Evolutionary conservation across 257 asterid genomes (phyloP), one percentile per base, ranked within the genome.

Genomic region (Penstemon eatonii): DNA sequence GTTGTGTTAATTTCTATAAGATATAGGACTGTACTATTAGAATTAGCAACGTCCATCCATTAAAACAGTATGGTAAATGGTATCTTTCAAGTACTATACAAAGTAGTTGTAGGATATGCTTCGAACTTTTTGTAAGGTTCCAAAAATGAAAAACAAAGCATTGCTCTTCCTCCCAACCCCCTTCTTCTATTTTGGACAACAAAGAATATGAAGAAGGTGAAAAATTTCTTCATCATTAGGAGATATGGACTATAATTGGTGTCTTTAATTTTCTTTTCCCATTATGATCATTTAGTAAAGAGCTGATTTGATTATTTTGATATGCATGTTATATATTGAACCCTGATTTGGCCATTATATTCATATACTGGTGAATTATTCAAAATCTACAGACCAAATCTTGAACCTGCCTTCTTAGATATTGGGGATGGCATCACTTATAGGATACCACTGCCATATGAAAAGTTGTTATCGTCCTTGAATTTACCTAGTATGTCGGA

Each of bases 351-450:
- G 70, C 55, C 25, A 37, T 66, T 57, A 41, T 65, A 19, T 74
- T 74, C 67, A 76, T 58, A 38, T 8, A 53, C 37, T 60, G 69
- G 58, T 63, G 63, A 67, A 41, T 78, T 55, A 5, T 59, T 69
- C 8, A 49, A 67, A 41, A 38, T 65, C 65, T 76, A 73, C 97
- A 93, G 98, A 75, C 78, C 87, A 72, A 81, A 79, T 80, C 76
- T 85, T 70, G 97, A 94, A 76, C 96, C 97, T 63, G 87, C 93
- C 59, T 81, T 80, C 72, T 84, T 94, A 80, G 96, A 94, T 77
- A 85, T 94, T 68, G 97, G 99, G 76, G 96, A 91, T 39, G 96
- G 95, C 74, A 89, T 87, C 79, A 77, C 96, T 4, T 94, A 94
- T 75, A 85, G 90, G 73, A 94, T 94, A 72, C 97, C 99, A 69